Evolutionary conservation across 768 basidiomycete genomes (phyloP).

Genomic region (Hygrocybe punicea): DNA sequence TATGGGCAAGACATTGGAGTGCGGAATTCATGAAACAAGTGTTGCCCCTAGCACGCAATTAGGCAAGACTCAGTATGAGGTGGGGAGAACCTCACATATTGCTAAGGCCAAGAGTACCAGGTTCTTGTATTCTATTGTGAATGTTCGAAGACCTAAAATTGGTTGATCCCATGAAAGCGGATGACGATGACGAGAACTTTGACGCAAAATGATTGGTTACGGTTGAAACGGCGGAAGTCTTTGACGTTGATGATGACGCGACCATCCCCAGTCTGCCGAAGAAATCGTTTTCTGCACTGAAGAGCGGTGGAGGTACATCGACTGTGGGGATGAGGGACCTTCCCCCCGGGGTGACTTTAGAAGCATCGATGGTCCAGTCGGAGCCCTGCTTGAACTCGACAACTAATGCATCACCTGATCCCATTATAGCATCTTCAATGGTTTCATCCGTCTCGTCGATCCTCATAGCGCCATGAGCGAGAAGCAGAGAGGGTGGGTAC

Average conservation of each 20-base stretch:
- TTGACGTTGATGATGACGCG: slow-evolving; percentile 20
- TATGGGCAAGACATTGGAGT: slow-evolving; percentile 92
- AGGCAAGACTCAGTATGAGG: slow-evolving; percentile 3
- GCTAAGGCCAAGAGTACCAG: slow-evolving; percentile 80
- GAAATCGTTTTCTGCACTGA: slow-evolving; percentile 52
- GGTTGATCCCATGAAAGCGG: slow-evolving; percentile 21
- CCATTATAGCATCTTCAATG: slow-evolving; percentile 56
- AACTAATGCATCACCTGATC: slow-evolving; percentile 65
- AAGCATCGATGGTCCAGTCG: slow-evolving; percentile 53
- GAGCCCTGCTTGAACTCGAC: slow-evolving; percentile 68
- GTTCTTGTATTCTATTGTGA: slow-evolving; percentile 46
- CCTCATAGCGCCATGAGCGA: slow-evolving; percentile 36
- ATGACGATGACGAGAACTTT: slow-evolving; percentile 24
- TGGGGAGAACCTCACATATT: slow-evolving; percentile 65
- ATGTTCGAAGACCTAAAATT: slow-evolving; percentile 13
- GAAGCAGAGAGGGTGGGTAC: slow-evolving; percentile 33
- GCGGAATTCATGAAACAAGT: slow-evolving; percentile 99
- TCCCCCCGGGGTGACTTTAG: slow-evolving; percentile 11
- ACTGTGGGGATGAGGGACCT: neutral
- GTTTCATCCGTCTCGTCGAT: slow-evolving; percentile 46
- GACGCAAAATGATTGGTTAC: slow-evolving; percentile 17
- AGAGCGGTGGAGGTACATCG: slow-evolving; percentile 47
- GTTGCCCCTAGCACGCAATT: slow-evolving; percentile 61
- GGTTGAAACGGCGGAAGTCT: slow-evolving; percentile 15
- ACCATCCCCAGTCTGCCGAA: slow-evolving; percentile 44